Evolutionary conservation across 208 protist species (phyloP), one percentile per base, ranked within the genome.

Genomic region (Wallacemonas sp.): DNA sequence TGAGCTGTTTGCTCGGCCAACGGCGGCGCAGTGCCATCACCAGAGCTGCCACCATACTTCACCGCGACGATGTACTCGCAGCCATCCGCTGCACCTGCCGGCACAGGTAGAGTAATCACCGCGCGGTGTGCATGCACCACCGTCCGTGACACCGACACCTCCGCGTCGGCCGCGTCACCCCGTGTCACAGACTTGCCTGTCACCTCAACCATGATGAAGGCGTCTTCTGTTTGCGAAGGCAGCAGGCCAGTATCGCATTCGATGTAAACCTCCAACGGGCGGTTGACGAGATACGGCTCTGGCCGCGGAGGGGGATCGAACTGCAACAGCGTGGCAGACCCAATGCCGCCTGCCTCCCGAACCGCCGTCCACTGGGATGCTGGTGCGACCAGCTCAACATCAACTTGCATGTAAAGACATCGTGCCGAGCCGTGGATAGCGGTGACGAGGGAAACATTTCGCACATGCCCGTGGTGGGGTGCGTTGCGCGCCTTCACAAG

Each of bases 381-480:
- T 0, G 45, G 45, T 9, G 45, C 45, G 13, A 53, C 5, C 9
- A 53, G 45, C 24, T 53, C 32, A 8, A 53, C 45, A 19, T 53
- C 45, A 3, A 53, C 45, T 53, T 53, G 45, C 10, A n/a, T n/a
- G n/a, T n/a, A 53, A 26, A 26, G 32, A 29, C 19, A 53, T 19
- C 45, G 24, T 1, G 6, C 5, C 24, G 45, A 17, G 24, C 4
- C 22, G 19, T 53, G 9, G 19, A 19, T 13, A 19, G 45, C 24
- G 19, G 45, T 33, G 13, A 53, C 45, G 26, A 53, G 24, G 6
- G 45, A 32, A 4, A 30, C 45, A 17, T 53, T 29, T 0, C 59
- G 37, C 32, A 78, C 30, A 15, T 66, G 36, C 21, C 66, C 73
- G 0, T 5, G 34, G n/a, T 67, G 46, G 2, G 57, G 61, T 39